Percentiles rank a stretch among this genome's conserved stretches.
Evolutionary conservation across 2,329 filamentous ascomycete species (phyloP).

Genomic region (Berkeleyomyces basicola): DNA sequence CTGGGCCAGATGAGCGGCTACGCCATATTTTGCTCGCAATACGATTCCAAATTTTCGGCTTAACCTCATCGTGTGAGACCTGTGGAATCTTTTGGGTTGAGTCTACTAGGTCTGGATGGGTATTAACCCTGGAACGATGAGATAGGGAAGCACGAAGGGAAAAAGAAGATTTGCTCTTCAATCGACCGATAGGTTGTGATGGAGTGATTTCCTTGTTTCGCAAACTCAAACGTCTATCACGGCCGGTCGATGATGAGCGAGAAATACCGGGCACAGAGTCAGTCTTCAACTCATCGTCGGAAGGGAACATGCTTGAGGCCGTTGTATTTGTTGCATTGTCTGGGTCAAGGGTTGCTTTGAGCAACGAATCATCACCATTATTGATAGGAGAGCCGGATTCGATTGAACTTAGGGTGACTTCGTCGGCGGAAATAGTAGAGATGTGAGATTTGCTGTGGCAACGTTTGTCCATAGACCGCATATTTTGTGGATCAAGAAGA

Average conservation of each 20-base stretch:
- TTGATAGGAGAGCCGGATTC: neutral
- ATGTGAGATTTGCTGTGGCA: neutral
- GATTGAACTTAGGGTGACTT: neutral
- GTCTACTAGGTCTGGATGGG: neutral
- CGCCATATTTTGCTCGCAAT: conserved; percentile 8
- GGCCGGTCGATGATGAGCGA: neutral
- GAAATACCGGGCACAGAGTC: neutral
- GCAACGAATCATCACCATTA: neutral
- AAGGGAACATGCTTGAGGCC: neutral
- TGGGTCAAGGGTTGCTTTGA: neutral
- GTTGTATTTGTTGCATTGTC: neutral
- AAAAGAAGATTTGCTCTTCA: neutral
- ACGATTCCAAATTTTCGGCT: conserved; percentile 10
- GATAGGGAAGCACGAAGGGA: neutral
- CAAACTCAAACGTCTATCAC: conserved; percentile 2
- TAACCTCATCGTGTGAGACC: conserved; percentile 3
- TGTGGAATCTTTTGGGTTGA: neutral
- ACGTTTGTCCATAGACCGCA: neutral
- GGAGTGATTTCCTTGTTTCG: conserved; percentile 2
- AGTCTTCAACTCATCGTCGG: neutral
- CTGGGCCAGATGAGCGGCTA: neutral
- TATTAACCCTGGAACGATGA: neutral
- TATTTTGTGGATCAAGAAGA: neutral
- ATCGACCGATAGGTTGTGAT: neutral
- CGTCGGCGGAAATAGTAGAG: neutral